Percentiles rank a stretch among this genome's conserved stretches.
Conservation (phyloP, 192 early-diverging fungal species). For the Diversispora epigaea region DNA sequence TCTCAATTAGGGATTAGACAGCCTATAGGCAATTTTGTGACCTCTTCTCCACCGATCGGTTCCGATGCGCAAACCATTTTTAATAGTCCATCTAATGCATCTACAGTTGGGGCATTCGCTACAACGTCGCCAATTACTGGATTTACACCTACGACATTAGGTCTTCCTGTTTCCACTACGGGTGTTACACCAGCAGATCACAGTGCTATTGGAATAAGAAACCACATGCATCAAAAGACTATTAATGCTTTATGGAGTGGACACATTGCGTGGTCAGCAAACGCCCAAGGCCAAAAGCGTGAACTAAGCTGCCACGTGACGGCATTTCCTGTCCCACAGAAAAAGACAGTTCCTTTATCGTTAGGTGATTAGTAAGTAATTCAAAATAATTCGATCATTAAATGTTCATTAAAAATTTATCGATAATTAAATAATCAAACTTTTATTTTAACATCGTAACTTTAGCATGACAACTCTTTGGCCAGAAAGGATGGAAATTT, state of each 20-base stretch:
- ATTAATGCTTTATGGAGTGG: conserved; percentile 16
- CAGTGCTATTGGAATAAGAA: too few relatives aligned
- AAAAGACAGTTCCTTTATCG: not conserved
- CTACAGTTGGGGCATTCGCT: not conserved
- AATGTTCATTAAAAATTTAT: too few relatives aligned
- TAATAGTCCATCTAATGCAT: not conserved
- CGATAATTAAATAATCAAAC: too few relatives aligned
- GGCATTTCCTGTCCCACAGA: not conserved
- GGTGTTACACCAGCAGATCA: not conserved
- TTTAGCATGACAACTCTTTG: not conserved
- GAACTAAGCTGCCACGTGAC: conserved; percentile 10
- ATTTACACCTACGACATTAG: not conserved
- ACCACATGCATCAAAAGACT: not conserved
- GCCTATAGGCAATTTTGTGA: conserved; percentile 3
- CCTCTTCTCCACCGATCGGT: not conserved
- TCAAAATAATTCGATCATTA: not conserved
- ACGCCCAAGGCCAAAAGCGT: not conserved
- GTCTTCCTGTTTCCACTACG: not conserved
- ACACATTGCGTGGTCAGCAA: conserved; percentile 3
- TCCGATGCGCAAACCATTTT: not conserved
- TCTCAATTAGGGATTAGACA: not conserved
- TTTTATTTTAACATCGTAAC: too few relatives aligned
- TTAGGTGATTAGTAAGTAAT: conserved; percentile 5
- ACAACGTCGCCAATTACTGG: not conserved
- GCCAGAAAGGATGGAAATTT: conserved; percentile 20